Conservation (phyloP, 176 grass and related monocot genomes). For the Lolium multiflorum region DNA sequence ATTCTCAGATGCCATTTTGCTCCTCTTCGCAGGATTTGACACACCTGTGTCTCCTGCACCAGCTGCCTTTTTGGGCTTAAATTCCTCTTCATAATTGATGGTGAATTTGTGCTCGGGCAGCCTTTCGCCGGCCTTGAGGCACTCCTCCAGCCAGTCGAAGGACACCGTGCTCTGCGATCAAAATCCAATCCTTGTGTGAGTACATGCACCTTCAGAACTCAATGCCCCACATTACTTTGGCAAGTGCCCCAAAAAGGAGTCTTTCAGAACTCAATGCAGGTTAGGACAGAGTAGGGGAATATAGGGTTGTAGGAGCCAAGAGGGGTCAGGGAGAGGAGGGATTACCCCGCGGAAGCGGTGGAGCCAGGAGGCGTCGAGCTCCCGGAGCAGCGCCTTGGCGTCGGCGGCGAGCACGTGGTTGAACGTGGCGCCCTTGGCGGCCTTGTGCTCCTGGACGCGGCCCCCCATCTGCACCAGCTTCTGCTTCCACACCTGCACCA, state of each 20-base stretch:
- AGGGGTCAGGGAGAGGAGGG: not conserved
- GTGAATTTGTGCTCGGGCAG: constrained; percentile 57
- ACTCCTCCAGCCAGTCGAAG: constrained; percentile 80
- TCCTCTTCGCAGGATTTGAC: constrained; percentile 41
- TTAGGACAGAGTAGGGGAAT: not conserved
- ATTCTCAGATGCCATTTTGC: constrained; percentile 46
- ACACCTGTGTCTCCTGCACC: constrained; percentile 19
- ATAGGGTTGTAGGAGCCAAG: not conserved
- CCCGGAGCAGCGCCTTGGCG: constrained; percentile 59
- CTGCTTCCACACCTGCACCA: constrained; percentile 80
- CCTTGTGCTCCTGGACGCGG: constrained; percentile 45
- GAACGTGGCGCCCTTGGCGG: constrained; percentile 55
- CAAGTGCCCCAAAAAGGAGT: not conserved
- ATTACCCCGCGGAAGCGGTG: constrained; percentile 69
- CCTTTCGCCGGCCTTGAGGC: constrained; percentile 73
- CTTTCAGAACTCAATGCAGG: not conserved
- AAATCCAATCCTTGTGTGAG: not conserved
- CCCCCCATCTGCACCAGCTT: constrained; percentile 89
- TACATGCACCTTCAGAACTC: not conserved
- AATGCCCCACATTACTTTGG: not conserved
- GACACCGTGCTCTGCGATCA: constrained; percentile 57
- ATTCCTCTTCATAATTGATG: constrained; percentile 60
- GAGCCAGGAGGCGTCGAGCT: constrained; percentile 59
- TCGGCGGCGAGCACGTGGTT: constrained; percentile 76
- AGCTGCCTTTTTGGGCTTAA: constrained; percentile 37